Conservation (phyloP, 768 basidiomycete species). For the Dentipellis sp. region DNA sequence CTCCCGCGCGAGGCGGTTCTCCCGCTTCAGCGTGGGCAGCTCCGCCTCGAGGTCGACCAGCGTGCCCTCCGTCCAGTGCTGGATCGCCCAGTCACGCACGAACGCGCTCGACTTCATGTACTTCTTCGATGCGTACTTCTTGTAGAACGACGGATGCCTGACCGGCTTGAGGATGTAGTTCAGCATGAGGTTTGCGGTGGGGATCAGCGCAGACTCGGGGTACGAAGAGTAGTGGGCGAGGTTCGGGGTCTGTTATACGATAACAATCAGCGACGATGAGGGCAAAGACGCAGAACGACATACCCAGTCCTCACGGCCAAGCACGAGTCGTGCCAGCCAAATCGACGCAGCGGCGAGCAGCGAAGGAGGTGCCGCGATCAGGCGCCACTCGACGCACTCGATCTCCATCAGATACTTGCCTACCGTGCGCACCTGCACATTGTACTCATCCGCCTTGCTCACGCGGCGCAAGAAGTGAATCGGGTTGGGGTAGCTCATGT, state of each 20-base stretch:
- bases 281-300: slow-evolving; percentile 17
- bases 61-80: slow-evolving; percentile 57
- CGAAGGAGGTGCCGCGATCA: slow-evolving; percentile 69
- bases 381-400: slow-evolving; percentile 67
- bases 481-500: slow-evolving; percentile 79
- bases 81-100: slow-evolving; percentile 79
- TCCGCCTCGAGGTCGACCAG: slow-evolving; percentile 52
- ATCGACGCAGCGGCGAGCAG: slow-evolving; percentile 75
- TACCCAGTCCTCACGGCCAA: slow-evolving; percentile 86
- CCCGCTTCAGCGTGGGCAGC: slow-evolving; percentile 48
- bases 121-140: slow-evolving; percentile 82
- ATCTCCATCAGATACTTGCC: slow-evolving; percentile 92
- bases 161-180: slow-evolving; percentile 74
- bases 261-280: background rate
- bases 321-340: slow-evolving; percentile 75
- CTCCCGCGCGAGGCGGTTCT: slow-evolving; percentile 31
- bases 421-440: slow-evolving; percentile 75
- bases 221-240: slow-evolving; percentile 85
- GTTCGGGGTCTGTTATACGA: slow-evolving; percentile 56
- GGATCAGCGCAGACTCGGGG: slow-evolving; percentile 67
- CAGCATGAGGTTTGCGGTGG: slow-evolving; percentile 79
- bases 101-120: slow-evolving; percentile 83
- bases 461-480: slow-evolving; percentile 83
- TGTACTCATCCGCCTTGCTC: slow-evolving; percentile 91
- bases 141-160: slow-evolving; percentile 69